phyloP scores from a whole-genome alignment of 352 stramenopile genomes.

The Achlya hypogyna region DNA sequence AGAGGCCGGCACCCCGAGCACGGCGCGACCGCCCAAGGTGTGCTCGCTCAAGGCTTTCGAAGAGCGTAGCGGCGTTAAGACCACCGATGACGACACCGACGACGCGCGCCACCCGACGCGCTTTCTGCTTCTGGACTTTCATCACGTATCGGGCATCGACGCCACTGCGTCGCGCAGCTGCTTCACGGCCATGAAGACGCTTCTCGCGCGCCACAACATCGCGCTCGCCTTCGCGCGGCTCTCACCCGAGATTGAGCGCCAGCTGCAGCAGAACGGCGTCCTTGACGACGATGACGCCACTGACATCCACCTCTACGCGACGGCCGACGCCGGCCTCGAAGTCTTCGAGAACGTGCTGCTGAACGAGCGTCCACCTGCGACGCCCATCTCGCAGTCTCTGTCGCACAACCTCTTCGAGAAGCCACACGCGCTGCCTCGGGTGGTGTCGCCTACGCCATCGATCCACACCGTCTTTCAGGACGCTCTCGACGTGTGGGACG shows the following conservation, averaged over 20 bases:
- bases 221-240: slow-evolving; percentile 61
- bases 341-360: slow-evolving; percentile 9
- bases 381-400: not conserved
- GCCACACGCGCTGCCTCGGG: not conserved
- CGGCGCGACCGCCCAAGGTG: not conserved
- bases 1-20: slow-evolving; percentile 15
- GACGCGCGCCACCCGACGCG: slow-evolving; percentile 24
- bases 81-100: not conserved
- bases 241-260: slow-evolving; percentile 38
- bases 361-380: slow-evolving; percentile 4
- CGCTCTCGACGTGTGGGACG: not conserved
- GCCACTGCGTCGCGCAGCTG: slow-evolving; percentile 60
- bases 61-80: slow-evolving; percentile 1
- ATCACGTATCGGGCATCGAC: slow-evolving; percentile 66
- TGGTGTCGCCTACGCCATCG: not conserved
- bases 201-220: slow-evolving; percentile 40
- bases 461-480: not conserved
- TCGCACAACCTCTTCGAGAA: slow-evolving; percentile 12
- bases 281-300: not conserved
- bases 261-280: slow-evolving; percentile 50
- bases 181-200: slow-evolving; percentile 56
- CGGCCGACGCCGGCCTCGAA: slow-evolving; percentile 3
- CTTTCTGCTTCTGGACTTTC: slow-evolving; percentile 73
- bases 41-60: slow-evolving; percentile 26
- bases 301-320: not conserved